These are phyloP conservation scores for Miscanthus sacchariflorus DNA, from an alignment of 202 grass and related monocot species.

Conservation along the genomic window DNA sequence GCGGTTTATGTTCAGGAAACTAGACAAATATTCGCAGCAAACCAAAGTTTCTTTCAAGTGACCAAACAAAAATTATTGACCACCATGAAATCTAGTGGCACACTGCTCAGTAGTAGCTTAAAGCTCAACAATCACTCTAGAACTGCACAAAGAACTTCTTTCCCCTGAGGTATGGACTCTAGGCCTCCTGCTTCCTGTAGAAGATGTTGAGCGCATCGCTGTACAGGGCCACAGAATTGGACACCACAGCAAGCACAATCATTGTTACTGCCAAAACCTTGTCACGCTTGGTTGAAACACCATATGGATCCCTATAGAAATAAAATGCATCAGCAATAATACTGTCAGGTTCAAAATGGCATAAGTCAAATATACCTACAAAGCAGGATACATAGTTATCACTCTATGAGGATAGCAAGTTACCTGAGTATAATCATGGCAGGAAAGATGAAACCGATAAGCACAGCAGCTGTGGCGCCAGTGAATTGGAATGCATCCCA, in stretches of 20 bases:
- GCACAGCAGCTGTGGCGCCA: conserved; percentile 83
- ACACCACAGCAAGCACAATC: conserved; percentile 77
- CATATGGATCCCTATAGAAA: conserved; percentile 77
- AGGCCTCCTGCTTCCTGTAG: conserved; percentile 72
- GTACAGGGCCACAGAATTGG: conserved; percentile 88
- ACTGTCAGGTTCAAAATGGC: not conserved
- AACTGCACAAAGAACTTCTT: conserved; percentile 33
- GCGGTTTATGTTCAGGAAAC: not conserved
- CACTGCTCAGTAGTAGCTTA: not conserved
- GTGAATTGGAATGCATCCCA: conserved; percentile 98
- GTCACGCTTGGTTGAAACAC: conserved; percentile 66
- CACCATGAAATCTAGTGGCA: conserved; percentile 39
- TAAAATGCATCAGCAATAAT: not conserved
- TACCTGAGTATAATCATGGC: conserved; percentile 88
- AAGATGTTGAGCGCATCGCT: conserved; percentile 73
- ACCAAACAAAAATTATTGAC: conserved; percentile 50
- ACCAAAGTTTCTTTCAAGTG: conserved; percentile 34
- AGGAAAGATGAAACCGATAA: conserved; percentile 96
- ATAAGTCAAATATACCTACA: conserved; percentile 8
- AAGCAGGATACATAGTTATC: not conserved
- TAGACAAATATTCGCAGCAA: conserved; percentile 28
- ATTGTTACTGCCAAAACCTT: conserved; percentile 84
- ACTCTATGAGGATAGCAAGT: not conserved
- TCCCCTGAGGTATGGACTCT: conserved; percentile 20
- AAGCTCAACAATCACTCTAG: conserved; percentile 29